These are phyloP conservation scores for Lactifluus pinguis DNA, from an alignment of 768 basidiomycete species.

Conservation along the genomic window DNA sequence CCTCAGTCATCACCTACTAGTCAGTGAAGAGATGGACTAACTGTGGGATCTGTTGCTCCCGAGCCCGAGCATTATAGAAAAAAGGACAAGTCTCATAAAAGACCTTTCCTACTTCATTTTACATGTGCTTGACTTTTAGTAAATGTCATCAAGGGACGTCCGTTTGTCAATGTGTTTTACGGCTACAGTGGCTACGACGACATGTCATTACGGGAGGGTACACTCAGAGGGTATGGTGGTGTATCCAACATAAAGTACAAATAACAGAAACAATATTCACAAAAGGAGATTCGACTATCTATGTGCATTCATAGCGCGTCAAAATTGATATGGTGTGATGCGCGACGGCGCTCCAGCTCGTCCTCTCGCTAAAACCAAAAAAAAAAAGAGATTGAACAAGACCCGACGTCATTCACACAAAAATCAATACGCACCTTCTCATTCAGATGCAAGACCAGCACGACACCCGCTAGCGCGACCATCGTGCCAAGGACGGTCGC, in stretches of 20 bases:
- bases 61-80: too few relatives aligned
- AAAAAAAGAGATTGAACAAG: neutral
- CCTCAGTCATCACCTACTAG: too few relatives aligned
- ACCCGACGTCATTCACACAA: neutral
- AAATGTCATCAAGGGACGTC: too few relatives aligned
- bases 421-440: conserved; percentile 63
- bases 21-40: too few relatives aligned
- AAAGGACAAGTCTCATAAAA: too few relatives aligned
- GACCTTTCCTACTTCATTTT: too few relatives aligned
- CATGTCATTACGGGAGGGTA: neutral
- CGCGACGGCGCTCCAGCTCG: conserved; percentile 78
- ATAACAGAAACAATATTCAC: neutral
- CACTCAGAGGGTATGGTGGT: neutral
- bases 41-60: too few relatives aligned
- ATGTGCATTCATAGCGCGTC: conserved; percentile 61
- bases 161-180: neutral
- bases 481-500: conserved; percentile 72
- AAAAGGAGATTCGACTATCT: neutral
- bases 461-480: conserved; percentile 65
- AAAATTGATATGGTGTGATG: conserved; percentile 96
- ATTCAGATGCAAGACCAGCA: conserved; percentile 78
- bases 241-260: neutral
- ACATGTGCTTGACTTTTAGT: too few relatives aligned
- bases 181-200: neutral
- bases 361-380: conserved; percentile 65